Evolutionary conservation across 495 filamentous ascomycete genomes (phyloP).

Genomic region (Trichoderma asperelloides): DNA sequence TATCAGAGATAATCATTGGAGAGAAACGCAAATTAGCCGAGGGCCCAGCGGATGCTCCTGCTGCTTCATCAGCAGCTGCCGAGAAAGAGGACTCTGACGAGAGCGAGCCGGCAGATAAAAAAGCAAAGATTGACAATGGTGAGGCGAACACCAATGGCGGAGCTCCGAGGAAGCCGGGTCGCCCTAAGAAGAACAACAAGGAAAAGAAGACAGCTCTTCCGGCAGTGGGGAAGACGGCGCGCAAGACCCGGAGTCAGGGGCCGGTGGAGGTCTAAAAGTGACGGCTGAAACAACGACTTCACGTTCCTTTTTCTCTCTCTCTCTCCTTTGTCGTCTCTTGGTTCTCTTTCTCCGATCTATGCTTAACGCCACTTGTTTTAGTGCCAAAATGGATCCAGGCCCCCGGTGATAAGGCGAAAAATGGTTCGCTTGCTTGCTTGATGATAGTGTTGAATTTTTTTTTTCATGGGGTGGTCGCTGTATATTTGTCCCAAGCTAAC

Average conservation of each 20-base stretch:
- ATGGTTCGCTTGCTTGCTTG: neutral
- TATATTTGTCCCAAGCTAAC: neutral
- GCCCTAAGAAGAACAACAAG: conserved; percentile 23
- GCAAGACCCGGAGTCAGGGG: conserved; percentile 39
- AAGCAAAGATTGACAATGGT: conserved; percentile 24
- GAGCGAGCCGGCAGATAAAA: conserved; percentile 23
- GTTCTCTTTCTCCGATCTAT: no score
- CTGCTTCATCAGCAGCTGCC: conserved; percentile 15
- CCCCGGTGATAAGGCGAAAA: neutral
- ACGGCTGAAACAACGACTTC: neutral
- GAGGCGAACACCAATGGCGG: conserved; percentile 9
- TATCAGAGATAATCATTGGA: neutral
- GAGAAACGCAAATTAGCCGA: neutral
- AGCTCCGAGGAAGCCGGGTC: conserved; percentile 22
- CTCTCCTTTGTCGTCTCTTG: neutral
- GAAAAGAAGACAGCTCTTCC: conserved; percentile 21
- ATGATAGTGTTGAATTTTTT: neutral
- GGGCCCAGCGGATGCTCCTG: neutral
- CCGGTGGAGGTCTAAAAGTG: conserved; percentile 10
- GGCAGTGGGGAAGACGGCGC: conserved; percentile 27
- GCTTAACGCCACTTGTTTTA: neutral
- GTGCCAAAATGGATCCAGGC: neutral
- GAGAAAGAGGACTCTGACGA: conserved; percentile 15
- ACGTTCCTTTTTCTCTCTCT: neutral
- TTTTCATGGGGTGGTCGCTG: neutral